A percentile compares a stretch with the other conserved stretches of the same genome.
These are phyloP conservation scores for Excoecaria agallocha DNA, from an alignment of 345 rosid species.

Conservation along the genomic window DNA sequence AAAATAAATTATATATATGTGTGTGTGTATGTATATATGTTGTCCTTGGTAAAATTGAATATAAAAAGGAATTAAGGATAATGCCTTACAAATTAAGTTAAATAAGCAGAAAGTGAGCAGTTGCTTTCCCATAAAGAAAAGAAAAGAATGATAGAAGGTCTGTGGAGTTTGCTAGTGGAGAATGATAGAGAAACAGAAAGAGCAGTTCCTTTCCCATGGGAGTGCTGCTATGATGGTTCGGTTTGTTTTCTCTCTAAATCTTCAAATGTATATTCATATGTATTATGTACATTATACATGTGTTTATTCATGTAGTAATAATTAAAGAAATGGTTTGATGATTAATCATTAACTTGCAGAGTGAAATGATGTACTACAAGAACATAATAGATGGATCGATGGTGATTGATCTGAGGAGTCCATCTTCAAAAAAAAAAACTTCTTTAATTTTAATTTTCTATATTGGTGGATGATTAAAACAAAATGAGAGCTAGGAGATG, in stretches of 20 bases:
- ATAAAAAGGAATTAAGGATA: too few relatives aligned
- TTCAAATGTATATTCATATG: background rate
- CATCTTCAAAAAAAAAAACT: too few relatives aligned
- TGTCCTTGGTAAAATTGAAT: too few relatives aligned
- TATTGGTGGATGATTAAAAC: too few relatives aligned
- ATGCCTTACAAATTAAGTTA: too few relatives aligned
- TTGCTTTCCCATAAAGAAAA: too few relatives aligned
- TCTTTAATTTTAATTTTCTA: too few relatives aligned
- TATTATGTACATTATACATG: background rate
- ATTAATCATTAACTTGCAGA: background rate
- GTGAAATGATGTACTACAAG: conserved; percentile 2
- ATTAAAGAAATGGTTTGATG: background rate
- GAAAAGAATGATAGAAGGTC: background rate
- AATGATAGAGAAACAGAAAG: background rate
- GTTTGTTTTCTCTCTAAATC: background rate
- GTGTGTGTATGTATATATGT: too few relatives aligned
- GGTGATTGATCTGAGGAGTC: conserved; percentile 11
- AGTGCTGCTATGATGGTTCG: conserved; percentile 12
- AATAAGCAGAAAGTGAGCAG: too few relatives aligned
- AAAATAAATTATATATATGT: too few relatives aligned
- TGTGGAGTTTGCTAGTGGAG: conserved; percentile 2
- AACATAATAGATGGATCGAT: background rate
- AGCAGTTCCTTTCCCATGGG: conserved; percentile 20
- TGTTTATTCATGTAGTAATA: too few relatives aligned
- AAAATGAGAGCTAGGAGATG: too few relatives aligned